Conservation (phyloP, 163 green algal genomes). For the Scenedesmus sp. region DNA sequence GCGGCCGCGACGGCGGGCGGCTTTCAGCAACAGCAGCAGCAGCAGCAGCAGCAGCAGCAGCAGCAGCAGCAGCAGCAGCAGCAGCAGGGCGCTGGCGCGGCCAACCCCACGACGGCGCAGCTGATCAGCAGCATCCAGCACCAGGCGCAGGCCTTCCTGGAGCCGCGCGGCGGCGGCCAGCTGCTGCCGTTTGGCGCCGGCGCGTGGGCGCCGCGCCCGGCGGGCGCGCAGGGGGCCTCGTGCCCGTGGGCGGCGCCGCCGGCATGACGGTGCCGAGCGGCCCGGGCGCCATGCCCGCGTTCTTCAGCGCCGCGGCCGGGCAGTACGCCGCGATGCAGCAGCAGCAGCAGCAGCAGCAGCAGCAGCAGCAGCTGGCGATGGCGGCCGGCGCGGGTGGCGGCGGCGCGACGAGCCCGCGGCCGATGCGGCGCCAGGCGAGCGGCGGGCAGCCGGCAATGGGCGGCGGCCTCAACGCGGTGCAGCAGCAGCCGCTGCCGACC, state of each 20-base stretch:
- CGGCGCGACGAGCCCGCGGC: not conserved
- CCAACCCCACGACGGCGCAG: not conserved
- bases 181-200: too few relatives aligned
- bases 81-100: not conserved
- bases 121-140: constrained; percentile 19
- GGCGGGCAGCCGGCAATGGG: not conserved
- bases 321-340: not conserved
- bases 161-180: too few relatives aligned
- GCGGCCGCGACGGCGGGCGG: constrained; percentile 4
- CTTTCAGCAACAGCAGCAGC: constrained; percentile 2
- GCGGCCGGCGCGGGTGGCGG: too few relatives aligned
- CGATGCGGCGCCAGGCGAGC: not conserved
- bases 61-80: constrained; percentile 4
- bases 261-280: too few relatives aligned
- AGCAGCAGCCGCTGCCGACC: constrained; percentile 30
- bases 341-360: constrained; percentile 20
- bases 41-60: not conserved
- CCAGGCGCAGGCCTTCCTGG: not conserved
- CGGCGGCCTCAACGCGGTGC: constrained; percentile 10
- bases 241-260: too few relatives aligned
- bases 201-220: too few relatives aligned
- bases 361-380: constrained; percentile 11
- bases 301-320: not conserved
- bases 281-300: too few relatives aligned
- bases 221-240: too few relatives aligned